phyloP scores from a whole-genome alignment of 805 yeast genomes.

The Saccharomycopsis sp. region DNA sequence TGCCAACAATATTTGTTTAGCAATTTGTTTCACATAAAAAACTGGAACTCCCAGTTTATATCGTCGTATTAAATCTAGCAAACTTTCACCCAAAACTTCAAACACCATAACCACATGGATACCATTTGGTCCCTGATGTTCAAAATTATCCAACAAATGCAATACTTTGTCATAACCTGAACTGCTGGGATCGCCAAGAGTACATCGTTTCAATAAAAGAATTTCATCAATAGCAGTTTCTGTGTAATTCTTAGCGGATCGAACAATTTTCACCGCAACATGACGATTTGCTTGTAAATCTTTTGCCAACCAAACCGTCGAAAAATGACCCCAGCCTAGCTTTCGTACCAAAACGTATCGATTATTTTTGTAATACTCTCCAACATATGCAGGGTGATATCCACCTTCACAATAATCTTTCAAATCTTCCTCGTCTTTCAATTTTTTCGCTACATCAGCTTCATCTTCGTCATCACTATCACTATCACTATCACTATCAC shows the following conservation, averaged over 20 bases:
- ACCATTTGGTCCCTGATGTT: constrained; percentile 55
- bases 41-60: constrained; percentile 48
- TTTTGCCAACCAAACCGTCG: constrained; percentile 63
- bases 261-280: constrained; percentile 58
- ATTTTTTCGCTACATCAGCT: constrained; percentile 5
- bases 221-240: constrained; percentile 66
- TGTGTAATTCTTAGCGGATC: constrained; percentile 44
- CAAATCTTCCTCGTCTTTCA: constrained; percentile 39
- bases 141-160: constrained; percentile 47
- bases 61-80: constrained; percentile 43
- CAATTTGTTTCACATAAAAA: constrained; percentile 45
- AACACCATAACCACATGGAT: constrained; percentile 60
- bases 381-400: constrained; percentile 54
- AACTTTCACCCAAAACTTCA: constrained; percentile 57
- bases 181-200: constrained; percentile 26
- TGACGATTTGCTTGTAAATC: constrained; percentile 34
- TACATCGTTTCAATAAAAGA: constrained; percentile 36
- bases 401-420: constrained; percentile 55
- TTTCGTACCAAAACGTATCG: constrained; percentile 44
- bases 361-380: constrained; percentile 42
- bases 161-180: constrained; percentile 46
- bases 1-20: constrained; percentile 48
- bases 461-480: constrained; percentile 11
- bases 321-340: constrained; percentile 68
- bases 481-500: constrained; percentile 4